phyloP scores from a whole-genome alignment of 2,329 filamentous ascomycete species.

The Sarocladiaceae sp. region DNA sequence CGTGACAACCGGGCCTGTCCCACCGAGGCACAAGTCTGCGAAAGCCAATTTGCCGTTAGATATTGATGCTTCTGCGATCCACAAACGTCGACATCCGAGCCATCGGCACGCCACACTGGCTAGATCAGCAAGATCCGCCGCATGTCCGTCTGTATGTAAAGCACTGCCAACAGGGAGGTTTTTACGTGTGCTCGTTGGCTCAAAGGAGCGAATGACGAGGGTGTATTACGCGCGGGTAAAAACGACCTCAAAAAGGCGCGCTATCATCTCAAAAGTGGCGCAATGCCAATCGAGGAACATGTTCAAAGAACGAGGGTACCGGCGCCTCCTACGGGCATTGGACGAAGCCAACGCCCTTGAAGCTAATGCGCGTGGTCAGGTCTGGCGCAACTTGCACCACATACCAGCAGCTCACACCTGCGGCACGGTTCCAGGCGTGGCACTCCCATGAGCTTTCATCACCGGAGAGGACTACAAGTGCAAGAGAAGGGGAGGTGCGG shows the following conservation, averaged over 20 bases:
- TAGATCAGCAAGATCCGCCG: background rate
- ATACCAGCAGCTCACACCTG: conserved; percentile 36
- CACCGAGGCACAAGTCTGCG: background rate
- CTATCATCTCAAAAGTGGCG: conserved; percentile 46
- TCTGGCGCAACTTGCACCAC: conserved; percentile 40
- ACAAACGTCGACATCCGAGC: background rate
- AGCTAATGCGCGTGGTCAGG: conserved; percentile 57
- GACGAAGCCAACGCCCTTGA: conserved; percentile 37
- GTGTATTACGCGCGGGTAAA: conserved; percentile 80
- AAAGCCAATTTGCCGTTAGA: background rate
- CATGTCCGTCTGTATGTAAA: conserved; percentile 70
- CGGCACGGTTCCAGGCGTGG: conserved; percentile 37
- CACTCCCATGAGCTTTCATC: conserved; percentile 9
- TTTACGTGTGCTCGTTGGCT: conserved; percentile 51
- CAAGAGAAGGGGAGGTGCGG: background rate
- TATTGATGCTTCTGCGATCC: conserved; percentile 8
- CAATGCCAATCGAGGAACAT: conserved; percentile 45
- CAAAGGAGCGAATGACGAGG: conserved; percentile 43
- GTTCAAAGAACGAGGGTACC: conserved; percentile 26
- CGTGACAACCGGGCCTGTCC: conserved; percentile 6
- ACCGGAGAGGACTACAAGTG: background rate
- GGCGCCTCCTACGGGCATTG: conserved; percentile 44
- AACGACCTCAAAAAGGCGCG: conserved; percentile 92
- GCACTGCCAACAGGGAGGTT: conserved; percentile 88
- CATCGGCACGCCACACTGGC: background rate